A percentile compares a stretch with the other conserved stretches of the same genome.
These are phyloP conservation scores for Boletus reticuloceps DNA, from an alignment of 768 basidiomycete species.

Conservation along the genomic window DNA sequence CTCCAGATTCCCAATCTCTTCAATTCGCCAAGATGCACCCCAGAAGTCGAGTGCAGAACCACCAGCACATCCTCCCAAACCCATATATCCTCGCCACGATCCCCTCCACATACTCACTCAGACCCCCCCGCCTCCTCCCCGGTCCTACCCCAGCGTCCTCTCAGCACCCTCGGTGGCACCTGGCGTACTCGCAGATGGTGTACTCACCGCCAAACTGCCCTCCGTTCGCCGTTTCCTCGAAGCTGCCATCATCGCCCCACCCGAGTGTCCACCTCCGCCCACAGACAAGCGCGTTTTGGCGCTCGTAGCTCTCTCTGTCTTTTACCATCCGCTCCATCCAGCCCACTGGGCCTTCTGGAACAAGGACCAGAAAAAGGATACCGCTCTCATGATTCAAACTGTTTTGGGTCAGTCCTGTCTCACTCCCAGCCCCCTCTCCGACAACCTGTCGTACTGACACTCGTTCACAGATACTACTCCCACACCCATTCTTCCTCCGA, in stretches of 20 bases:
- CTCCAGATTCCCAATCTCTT: constrained; percentile 37
- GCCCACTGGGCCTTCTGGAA: constrained; percentile 69
- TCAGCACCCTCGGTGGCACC: constrained; percentile 31
- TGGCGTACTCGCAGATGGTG: constrained; percentile 36
- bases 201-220: constrained; percentile 48
- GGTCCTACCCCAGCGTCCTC: constrained; percentile 17
- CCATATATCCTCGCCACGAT: constrained; percentile 32
- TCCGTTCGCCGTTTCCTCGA: constrained; percentile 48
- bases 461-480: constrained; percentile 24
- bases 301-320: constrained; percentile 59
- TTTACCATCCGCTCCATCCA: constrained; percentile 51
- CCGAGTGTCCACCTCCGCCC: constrained; percentile 40
- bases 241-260: constrained; percentile 36
- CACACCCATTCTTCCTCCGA: constrained; percentile 34
- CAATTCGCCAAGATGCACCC: constrained; percentile 34
- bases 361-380: constrained; percentile 43
- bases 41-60: constrained; percentile 16
- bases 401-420: constrained; percentile 46
- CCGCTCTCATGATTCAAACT: constrained; percentile 52
- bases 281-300: constrained; percentile 45
- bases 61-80: constrained; percentile 24
- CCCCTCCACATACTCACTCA: constrained; percentile 29
- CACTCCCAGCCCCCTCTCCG: background rate
- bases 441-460: constrained; percentile 1
- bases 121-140: constrained; percentile 18